phyloP scores from a whole-genome alignment of 495 filamentous ascomycete species.

The Penicillium canariense region DNA sequence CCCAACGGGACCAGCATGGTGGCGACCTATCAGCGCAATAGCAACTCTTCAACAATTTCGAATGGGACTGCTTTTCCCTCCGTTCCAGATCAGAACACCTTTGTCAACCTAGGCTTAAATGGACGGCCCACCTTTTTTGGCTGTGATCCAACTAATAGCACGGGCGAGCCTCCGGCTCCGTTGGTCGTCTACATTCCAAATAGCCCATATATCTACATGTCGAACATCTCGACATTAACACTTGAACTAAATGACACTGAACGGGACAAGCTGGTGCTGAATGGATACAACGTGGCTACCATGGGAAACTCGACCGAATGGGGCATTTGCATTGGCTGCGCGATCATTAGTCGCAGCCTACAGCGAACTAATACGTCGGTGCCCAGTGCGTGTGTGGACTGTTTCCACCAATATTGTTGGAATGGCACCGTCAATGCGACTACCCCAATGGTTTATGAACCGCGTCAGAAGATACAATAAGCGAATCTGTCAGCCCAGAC shows the following conservation, averaged over 20 bases:
- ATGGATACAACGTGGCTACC: not conserved
- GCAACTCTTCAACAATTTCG: constrained; percentile 46
- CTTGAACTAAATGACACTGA: not conserved
- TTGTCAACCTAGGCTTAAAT: constrained; percentile 33
- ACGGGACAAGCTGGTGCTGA: not conserved
- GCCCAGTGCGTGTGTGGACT: not conserved
- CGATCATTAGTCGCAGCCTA: not conserved
- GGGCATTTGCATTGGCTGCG: not conserved
- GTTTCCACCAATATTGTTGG: not conserved
- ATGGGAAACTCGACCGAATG: not conserved
- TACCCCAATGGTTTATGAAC: not conserved
- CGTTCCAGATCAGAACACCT: constrained; percentile 77
- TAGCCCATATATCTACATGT: not conserved
- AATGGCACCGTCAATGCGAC: not conserved
- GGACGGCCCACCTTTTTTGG: not conserved
- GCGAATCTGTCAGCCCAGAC: not conserved
- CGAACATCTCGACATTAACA: not conserved
- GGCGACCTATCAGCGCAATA: constrained; percentile 75
- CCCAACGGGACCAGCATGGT: constrained; percentile 81
- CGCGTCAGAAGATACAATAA: not conserved
- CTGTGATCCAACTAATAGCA: not conserved
- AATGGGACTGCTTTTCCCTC: constrained; percentile 82
- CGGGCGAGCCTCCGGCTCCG: not conserved
- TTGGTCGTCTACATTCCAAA: not conserved
- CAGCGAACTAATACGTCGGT: not conserved